These are phyloP conservation scores for Hypericum androsaemum DNA, from an alignment of 345 rosid genomes.

Conservation along the genomic window DNA sequence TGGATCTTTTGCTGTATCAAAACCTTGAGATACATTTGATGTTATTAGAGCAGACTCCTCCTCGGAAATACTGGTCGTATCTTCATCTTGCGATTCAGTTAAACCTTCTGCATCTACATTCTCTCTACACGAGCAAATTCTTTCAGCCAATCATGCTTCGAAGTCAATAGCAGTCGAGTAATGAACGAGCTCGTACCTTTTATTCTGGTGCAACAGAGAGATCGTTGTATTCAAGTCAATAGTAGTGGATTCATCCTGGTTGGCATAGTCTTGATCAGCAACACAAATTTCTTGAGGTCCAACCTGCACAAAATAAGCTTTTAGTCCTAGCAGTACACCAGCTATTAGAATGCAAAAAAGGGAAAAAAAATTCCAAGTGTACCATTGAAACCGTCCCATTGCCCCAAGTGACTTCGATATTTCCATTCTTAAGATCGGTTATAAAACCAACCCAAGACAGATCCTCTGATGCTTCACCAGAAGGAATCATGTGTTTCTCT, in stretches of 20 bases:
- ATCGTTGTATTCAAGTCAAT: slow-evolving; percentile 65
- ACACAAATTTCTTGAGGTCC: slow-evolving; percentile 98
- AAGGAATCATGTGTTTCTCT: slow-evolving; percentile 24
- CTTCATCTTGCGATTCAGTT: slow-evolving; percentile 31
- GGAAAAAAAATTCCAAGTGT: slow-evolving; percentile 5
- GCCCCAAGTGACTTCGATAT: slow-evolving; percentile 97
- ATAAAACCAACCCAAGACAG: slow-evolving; percentile 97
- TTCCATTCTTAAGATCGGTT: slow-evolving; percentile 84
- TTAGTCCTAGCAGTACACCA: slow-evolving; percentile 7
- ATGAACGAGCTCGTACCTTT: slow-evolving; percentile 37
- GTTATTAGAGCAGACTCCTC: slow-evolving; percentile 24
- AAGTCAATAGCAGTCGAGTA: slow-evolving; percentile 86
- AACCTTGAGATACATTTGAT: slow-evolving; percentile 32
- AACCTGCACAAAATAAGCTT: slow-evolving; percentile 42
- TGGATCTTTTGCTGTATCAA: slow-evolving; percentile 72
- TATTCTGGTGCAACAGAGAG: slow-evolving; percentile 1
- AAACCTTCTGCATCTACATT: slow-evolving; percentile 34
- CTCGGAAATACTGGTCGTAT: slow-evolving; percentile 17
- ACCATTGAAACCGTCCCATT: slow-evolving; percentile 92
- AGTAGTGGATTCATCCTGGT: slow-evolving; percentile 47
- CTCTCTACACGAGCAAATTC: slow-evolving; percentile 68
- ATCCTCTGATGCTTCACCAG: slow-evolving; percentile 27
- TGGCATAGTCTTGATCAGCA: slow-evolving; percentile 87
- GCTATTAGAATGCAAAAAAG: too few relatives aligned
- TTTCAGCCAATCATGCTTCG: slow-evolving; percentile 69